Evolutionary conservation across 2,329 filamentous ascomycete species (phyloP).

Genomic region (Cucurbitaria berberidis): DNA sequence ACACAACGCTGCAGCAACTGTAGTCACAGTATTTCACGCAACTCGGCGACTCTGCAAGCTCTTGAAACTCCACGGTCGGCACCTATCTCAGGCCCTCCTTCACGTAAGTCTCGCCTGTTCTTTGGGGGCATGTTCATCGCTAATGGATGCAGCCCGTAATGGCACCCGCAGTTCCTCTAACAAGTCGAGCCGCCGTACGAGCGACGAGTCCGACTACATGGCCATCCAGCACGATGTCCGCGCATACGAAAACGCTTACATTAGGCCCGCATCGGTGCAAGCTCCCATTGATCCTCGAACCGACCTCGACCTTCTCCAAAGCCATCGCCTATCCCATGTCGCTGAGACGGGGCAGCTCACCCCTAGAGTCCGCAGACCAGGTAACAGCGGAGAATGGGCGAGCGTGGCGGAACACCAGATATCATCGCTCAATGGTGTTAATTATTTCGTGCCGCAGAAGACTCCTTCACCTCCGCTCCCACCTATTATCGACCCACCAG

Average conservation of each 20-base stretch:
- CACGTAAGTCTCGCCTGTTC: constrained; percentile 29
- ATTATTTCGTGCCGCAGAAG: constrained; percentile 48
- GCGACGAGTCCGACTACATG: constrained; percentile 47
- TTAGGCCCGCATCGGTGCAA: constrained; percentile 30
- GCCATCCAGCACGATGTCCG: constrained; percentile 32
- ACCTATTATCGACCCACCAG: constrained; percentile 20
- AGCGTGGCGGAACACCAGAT: constrained; percentile 42
- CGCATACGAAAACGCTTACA: constrained; percentile 45
- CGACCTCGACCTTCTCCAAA: constrained; percentile 52
- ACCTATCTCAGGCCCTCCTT: constrained; percentile 25
- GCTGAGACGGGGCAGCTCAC: constrained; percentile 58
- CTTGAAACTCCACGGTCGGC: constrained; percentile 34
- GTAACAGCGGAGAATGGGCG: constrained; percentile 48
- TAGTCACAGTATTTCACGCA: constrained; percentile 34
- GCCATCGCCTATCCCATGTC: constrained; percentile 56
- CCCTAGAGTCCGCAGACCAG: constrained; percentile 47
- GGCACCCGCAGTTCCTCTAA: constrained; percentile 29
- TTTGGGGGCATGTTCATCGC: background rate
- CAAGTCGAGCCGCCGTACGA: constrained; percentile 41
- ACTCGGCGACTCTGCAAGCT: constrained; percentile 41
- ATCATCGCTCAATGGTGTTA: constrained; percentile 43
- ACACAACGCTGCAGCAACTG: constrained; percentile 48
- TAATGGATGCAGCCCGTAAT: constrained; percentile 11
- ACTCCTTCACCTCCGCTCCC: constrained; percentile 44
- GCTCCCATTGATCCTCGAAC: constrained; percentile 41